Conservation (phyloP, 805 yeast genomes). For the Martiniozyma abietophila region DNA sequence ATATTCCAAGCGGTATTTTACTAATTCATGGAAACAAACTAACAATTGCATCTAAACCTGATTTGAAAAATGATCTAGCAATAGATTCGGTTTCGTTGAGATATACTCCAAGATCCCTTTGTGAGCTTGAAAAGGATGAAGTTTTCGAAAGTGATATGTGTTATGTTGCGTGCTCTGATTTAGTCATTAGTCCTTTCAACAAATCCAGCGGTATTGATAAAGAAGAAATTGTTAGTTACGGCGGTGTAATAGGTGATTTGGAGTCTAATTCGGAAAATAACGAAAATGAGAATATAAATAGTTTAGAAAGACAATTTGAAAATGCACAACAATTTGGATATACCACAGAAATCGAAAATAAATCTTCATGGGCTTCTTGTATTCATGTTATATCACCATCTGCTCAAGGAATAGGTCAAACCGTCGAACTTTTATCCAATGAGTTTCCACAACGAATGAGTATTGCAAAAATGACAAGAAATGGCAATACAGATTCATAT, state of each 20-base stretch:
- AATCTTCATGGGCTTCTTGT: conserved; percentile 41
- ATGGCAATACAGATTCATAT: conserved; percentile 23
- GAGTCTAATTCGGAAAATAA: no score
- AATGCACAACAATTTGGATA: conserved; percentile 40
- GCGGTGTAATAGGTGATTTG: conserved; percentile 15
- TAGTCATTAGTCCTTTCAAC: conserved; percentile 16
- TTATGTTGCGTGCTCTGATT: conserved; percentile 41
- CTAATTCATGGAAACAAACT: conserved; percentile 47
- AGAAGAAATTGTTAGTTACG: conserved; percentile 14
- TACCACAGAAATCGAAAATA: conserved; percentile 14
- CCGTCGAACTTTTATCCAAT: conserved; percentile 32
- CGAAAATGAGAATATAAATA: conserved; percentile 14
- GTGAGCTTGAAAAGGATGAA: conserved; percentile 14
- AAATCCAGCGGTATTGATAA: conserved; percentile 23
- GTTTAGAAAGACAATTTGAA: conserved; percentile 21
- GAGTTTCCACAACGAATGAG: conserved; percentile 36
- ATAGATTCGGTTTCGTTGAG: conserved; percentile 35
- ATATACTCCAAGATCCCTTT: conserved; percentile 41
- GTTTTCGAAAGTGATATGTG: no score
- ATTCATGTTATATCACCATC: conserved; percentile 37
- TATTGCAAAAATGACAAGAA: conserved; percentile 24
- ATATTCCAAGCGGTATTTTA: conserved; percentile 51
- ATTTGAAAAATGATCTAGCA: conserved; percentile 18
- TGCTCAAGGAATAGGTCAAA: conserved; percentile 28
- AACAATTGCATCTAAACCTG: conserved; percentile 37